phyloP scores from a whole-genome alignment of 768 basidiomycete species.

The Mycena maculata region DNA sequence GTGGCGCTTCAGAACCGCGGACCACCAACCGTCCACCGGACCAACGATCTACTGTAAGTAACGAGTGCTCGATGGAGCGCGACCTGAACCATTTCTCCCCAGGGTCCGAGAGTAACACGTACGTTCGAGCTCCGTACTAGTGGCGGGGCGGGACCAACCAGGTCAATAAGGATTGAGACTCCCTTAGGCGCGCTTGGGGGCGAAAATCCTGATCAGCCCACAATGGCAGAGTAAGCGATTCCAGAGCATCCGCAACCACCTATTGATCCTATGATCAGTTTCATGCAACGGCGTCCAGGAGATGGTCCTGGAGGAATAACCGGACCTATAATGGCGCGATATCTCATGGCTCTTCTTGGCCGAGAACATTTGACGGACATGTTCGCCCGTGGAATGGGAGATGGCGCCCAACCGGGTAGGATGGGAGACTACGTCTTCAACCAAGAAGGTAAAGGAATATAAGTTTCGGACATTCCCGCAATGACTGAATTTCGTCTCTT shows the following conservation, averaged over 20 bases:
- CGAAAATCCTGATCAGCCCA: constrained; percentile 49
- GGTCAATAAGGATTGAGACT: constrained; percentile 53
- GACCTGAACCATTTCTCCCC: background rate
- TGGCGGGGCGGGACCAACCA: constrained; percentile 35
- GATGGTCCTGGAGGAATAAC: constrained; percentile 56
- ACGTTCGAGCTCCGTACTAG: constrained; percentile 50
- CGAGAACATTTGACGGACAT: constrained; percentile 59
- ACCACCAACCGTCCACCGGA: constrained; percentile 13
- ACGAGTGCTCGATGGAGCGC: background rate
- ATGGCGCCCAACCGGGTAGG: constrained; percentile 61
- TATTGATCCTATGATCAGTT: constrained; percentile 42
- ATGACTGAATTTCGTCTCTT: background rate
- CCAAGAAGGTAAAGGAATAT: constrained; percentile 75
- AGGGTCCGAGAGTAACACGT: constrained; percentile 26
- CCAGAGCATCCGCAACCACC: background rate
- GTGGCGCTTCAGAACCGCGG: constrained; percentile 29
- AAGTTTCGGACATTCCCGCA: background rate
- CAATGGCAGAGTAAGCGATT: constrained; percentile 64
- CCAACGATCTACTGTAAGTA: constrained; percentile 1
- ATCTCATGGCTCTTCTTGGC: constrained; percentile 72
- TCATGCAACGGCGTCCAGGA: constrained; percentile 46
- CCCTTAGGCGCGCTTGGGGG: constrained; percentile 40
- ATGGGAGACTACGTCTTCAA: constrained; percentile 95
- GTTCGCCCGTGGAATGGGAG: constrained; percentile 51
- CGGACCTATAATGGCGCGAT: constrained; percentile 77